Percentiles rank a stretch among this genome's conserved stretches.
Conservation (phyloP, 352 stramenopile species). For the Globisporangium camurandrum region DNA sequence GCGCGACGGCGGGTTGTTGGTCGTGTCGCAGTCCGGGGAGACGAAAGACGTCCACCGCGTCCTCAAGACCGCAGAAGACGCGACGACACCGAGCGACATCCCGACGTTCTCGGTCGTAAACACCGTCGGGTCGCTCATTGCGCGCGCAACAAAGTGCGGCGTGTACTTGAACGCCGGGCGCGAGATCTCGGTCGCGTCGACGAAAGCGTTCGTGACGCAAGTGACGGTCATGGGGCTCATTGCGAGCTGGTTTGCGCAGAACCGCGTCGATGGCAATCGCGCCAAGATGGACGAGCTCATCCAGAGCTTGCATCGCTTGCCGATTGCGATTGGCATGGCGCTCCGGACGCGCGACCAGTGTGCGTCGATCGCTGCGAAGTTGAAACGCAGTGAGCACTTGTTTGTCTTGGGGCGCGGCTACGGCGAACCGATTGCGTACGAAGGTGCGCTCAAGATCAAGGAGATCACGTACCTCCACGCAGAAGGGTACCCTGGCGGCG, state of each 20-base stretch:
- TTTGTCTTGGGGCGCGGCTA: slow-evolving; percentile 95
- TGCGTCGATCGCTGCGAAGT: slow-evolving; percentile 79
- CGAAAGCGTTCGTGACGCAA: slow-evolving; percentile 99
- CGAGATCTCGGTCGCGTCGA: slow-evolving; percentile 97
- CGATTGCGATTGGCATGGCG: slow-evolving; percentile 97
- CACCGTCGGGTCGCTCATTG: slow-evolving; percentile 96
- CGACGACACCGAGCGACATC: slow-evolving; percentile 46
- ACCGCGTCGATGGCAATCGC: slow-evolving; percentile 70
- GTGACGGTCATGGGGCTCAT: slow-evolving; percentile 89
- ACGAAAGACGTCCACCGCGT: slow-evolving; percentile 96
- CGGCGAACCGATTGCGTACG: slow-evolving; percentile 91
- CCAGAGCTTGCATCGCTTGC: slow-evolving; percentile 93
- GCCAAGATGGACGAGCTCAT: slow-evolving; percentile 88
- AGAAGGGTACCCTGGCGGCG: slow-evolving; percentile 96
- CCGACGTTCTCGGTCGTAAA: slow-evolving; percentile 95
- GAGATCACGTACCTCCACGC: slow-evolving; percentile 99
- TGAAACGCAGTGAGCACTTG: slow-evolving; percentile 89
- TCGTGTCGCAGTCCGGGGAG: slow-evolving; percentile 97
- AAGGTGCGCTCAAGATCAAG: slow-evolving; percentile 99
- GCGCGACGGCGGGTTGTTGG: slow-evolving; percentile 87
- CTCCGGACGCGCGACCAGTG: slow-evolving; percentile 91
- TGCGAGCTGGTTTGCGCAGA: slow-evolving; percentile 89
- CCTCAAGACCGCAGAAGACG: slow-evolving; percentile 86
- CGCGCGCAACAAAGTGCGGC: slow-evolving; percentile 88
- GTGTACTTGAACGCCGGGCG: slow-evolving; percentile 98